Conservation (phyloP, 2,329 filamentous ascomycete species). For the Calonectria henricotiae region DNA sequence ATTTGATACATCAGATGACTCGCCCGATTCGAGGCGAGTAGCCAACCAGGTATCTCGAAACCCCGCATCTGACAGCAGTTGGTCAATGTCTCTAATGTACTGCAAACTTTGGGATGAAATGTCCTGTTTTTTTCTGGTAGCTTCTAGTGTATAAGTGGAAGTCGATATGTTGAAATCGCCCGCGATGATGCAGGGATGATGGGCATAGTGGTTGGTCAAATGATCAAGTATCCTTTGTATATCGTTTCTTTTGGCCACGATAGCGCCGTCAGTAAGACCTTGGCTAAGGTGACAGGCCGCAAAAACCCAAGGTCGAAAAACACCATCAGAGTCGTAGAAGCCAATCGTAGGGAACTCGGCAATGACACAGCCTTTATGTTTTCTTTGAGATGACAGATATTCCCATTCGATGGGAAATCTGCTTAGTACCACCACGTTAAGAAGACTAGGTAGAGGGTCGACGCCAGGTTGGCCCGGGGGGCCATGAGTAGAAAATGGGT, state of each 20-base stretch:
- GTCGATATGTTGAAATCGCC: slow-evolving; percentile 79
- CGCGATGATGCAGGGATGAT: slow-evolving; percentile 70
- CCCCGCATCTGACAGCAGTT: slow-evolving; percentile 62
- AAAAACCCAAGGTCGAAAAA: slow-evolving; percentile 64
- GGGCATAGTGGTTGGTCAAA: slow-evolving; percentile 60
- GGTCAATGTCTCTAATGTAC: slow-evolving; percentile 65
- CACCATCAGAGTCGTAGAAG: slow-evolving; percentile 23
- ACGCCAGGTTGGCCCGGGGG: slow-evolving; percentile 69
- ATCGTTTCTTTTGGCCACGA: slow-evolving; percentile 72
- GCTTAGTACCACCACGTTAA: slow-evolving; percentile 76
- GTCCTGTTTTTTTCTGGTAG: slow-evolving; percentile 67
- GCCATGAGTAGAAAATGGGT: slow-evolving; percentile 72
- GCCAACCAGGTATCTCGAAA: slow-evolving; percentile 70
- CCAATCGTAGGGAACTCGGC: slow-evolving; percentile 59
- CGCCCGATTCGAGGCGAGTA: slow-evolving; percentile 63
- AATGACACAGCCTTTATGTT: slow-evolving; percentile 73
- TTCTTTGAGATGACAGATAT: slow-evolving; percentile 67
- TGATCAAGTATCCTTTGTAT: slow-evolving; percentile 67
- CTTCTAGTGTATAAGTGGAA: slow-evolving; percentile 70
- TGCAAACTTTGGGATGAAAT: slow-evolving; percentile 68
- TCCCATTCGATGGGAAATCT: slow-evolving; percentile 71
- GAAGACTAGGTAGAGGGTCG: slow-evolving; percentile 72
- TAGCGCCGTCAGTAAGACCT: slow-evolving; percentile 73
- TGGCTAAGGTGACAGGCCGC: slow-evolving; percentile 75
- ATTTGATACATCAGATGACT: slow-evolving; percentile 55